Conservation (phyloP, 441 rosid species). For the Erodium trifolium region DNA sequence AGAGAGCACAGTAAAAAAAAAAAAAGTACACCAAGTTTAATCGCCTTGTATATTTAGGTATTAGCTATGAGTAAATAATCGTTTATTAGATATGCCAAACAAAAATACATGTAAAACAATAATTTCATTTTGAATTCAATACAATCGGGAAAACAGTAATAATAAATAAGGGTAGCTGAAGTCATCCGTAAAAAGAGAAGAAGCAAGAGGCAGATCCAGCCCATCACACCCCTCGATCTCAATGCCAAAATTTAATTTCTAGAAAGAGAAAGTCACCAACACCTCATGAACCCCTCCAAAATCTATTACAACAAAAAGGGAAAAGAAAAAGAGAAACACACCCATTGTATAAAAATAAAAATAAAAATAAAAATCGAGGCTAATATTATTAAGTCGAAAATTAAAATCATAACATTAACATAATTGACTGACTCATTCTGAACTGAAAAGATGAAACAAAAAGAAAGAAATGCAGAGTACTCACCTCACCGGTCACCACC, state of each 20-base stretch:
- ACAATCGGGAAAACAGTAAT: neutral
- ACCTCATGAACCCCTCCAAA: neutral
- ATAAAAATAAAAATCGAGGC: no score
- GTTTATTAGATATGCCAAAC: no score
- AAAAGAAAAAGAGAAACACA: neutral
- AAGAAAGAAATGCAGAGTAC: neutral
- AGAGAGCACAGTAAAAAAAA: no score
- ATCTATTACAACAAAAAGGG: neutral
- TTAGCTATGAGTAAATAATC: no score
- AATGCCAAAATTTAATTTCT: neutral
- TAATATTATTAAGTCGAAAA: neutral
- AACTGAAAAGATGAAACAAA: no score
- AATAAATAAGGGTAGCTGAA: conserved; percentile 6
- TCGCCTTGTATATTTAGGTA: no score
- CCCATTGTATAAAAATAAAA: neutral
- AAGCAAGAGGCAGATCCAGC: neutral
- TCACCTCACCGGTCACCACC: neutral
- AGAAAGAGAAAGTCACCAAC: neutral
- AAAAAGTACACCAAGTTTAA: no score
- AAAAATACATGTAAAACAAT: neutral
- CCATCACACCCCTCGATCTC: neutral
- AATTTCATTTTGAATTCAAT: neutral
- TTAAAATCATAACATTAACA: neutral
- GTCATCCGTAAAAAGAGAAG: neutral
- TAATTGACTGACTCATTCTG: neutral